Evolutionary conservation across 495 filamentous ascomycete genomes (phyloP), one percentile per base, ranked within the genome.

Genomic region (Aspergillus asperescens): DNA sequence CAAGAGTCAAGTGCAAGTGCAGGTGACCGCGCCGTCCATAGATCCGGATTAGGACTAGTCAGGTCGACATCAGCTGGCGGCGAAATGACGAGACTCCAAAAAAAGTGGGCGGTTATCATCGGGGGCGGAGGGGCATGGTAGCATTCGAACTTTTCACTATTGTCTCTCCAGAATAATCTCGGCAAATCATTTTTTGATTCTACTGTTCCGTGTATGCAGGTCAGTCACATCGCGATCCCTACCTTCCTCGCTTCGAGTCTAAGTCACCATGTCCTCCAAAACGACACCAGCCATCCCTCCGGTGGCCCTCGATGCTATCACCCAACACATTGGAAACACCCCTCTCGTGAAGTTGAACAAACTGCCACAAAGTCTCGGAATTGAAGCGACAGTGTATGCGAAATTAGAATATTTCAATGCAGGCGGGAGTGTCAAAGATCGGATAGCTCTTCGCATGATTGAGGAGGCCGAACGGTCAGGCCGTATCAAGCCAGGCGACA

Each of bases 351-450:
- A 85, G 19, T 77, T 99, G 54, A 97, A 96, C 73, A 85, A 82
- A 62, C 81, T 99, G 55, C 94, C 93, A 7, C 87, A 92, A 62
- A 89, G 85, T 48, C 70, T 95, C 7, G 90, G 90, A 29, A 90
- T 99, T 62, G 81, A 95, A 66, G 83, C 84, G 50, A 85, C 89
- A 34, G 84, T 99, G 29, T 99, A 92, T 71, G 94, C 88, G 42
- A 99, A 99, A 67, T 78, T 90, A 48, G 93, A 99, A 68, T 87
- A 89, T 52, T 97, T 97, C 80, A 97, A 95, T 78, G 92, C 94
- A 7, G 93, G 94, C 57, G 93, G 93, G 48, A 95, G 89, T 69
- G 90, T 99, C 61, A 99, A 99, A 69, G 93, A 99, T 70, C 81
- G 93, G 51, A 97, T 99, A 67, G 93, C 93, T 16, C 70, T 93